Base-by-base conservation (phyloP, 805 yeast genomes). In the Brettanomyces anomalus region DNA sequence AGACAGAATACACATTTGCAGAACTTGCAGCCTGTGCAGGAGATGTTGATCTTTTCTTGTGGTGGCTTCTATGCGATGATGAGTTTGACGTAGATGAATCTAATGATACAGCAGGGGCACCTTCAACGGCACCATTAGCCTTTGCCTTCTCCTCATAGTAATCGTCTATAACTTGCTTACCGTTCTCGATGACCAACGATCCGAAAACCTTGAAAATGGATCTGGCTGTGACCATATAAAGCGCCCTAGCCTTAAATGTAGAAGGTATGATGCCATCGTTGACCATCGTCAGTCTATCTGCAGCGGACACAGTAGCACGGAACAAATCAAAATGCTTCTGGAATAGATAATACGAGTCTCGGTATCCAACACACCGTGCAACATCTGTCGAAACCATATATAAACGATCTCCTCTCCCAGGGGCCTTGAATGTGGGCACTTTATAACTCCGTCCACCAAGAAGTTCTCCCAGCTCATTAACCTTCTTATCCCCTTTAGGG, bases 301-400 rank as follows among this genome's bases (percentile, higher is more conserved):
- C 83, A 47, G 84, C 85, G 10, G 76, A 70, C 37, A 89, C 69
- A 10, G 84, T 77, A 47, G 82, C 75, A 56, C 89, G 87, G 66
- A 73, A 81, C 41, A 93, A 67, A 40, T 76, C 70, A 40, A 79
- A 74, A 64, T 90, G 96, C 40, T 88, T 84, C 57, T 89, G 95
- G 65, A 90, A 88, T 46, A 90, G 70, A 42, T 88, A 68, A 55
- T 90, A 88, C 2, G 96, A 85, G 58, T 90, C 97, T 52, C 96
- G 74, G 65, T 88, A 85, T 3, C 97, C 97, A 47, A 90, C 87
- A 55, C 90, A 79, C 52, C 97, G 75, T 1, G 98, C 97, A 3
- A 96, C 96, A 57, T 93, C 98, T 0, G 97, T 89, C 2, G 95
- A 81, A 39, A 93, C 75, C 95, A 90, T 89, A 61, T 77, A 93